Base-by-base conservation (phyloP, 192 early-diverging fungal species). In the Podila horticola region DNA sequence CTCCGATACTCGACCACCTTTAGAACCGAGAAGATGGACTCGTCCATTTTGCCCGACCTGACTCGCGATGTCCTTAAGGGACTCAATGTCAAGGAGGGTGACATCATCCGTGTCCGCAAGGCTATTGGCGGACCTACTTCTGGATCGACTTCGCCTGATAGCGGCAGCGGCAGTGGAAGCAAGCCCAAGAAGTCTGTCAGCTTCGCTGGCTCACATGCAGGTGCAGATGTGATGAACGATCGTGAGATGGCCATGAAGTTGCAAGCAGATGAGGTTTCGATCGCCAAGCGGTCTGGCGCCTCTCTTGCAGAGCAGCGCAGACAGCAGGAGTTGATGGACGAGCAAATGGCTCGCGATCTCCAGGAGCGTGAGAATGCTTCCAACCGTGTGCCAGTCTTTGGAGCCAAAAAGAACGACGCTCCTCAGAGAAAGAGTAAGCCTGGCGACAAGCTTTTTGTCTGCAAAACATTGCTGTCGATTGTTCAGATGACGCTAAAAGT, bases 1-100 rank as follows among this genome's bases (percentile, higher is more conserved):
- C 82, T 90, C 2, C 88, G 87, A 22, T 98, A 97, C 84, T 93
- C 95, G 2, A 89, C 89, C 34, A 89, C 91, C 52, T 98, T 99
- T 89, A 90, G 94, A 17, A 90, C 86, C 2, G 95, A 99, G 66
- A 92, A 93, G 41, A 83, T 99, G 83, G 98, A 99, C 71, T 88
- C 92, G 29, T 84, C 87, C 59, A 90, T 92, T 33, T 85, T 99
- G 31, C 85, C 91, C 20, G 91, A 93, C 31, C 82, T 98, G 55
- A 94, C 90, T 60, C 84, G 89, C 59, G 91, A 95, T 19, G 84
- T 91, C 6, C 87, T 98, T 72, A 87, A 92, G 59, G 85, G 84
- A 29, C 88, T 98, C 55, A 94, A 95, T 11, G 89, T 98, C 26
- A 92, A 93, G 71, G 94, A 95, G 51, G 92, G 89, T 0, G 94